Evolutionary conservation across 2,329 filamentous ascomycete genomes (phyloP), one percentile per base, ranked within the genome.

Genomic region (Fusarium foetens): DNA sequence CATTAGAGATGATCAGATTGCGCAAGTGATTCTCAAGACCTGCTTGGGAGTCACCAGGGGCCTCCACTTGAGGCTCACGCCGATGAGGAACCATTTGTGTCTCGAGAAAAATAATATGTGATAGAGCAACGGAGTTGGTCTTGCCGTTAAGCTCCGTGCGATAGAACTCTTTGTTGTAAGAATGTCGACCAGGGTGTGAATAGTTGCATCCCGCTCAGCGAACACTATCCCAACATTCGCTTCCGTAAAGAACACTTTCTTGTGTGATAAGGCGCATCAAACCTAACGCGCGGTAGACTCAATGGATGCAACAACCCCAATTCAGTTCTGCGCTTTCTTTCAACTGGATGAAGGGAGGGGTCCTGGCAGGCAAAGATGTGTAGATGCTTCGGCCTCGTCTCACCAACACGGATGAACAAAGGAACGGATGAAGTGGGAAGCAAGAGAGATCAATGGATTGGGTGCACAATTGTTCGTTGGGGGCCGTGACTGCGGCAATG

Each of bases 21-120:
- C 89, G 86, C 42, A 92, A 80, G 58, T 86, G 88, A 54, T 87
- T 84, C 76, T 92, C 90, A 12, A 91, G 81, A 42, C 69, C 82
- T 10, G 70, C 35, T 21, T 70, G 41, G 21, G 52, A 52, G 46
- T 38, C 48, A 27, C 39, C 52, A 33, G 71, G 39, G 25, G 52
- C 61, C 23, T 54, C 58, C 13, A 46, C 43, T 33, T 45, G 23
- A 55, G 66, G 42, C 8, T 52, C 71, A 13, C 46, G 58, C 25
- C 42, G 43, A 53, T 71, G 61, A 35, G 71, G 52, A 35, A 49
- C 46, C 71, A 73, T 73, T 12, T 27, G 25, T 48, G 45, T 36
- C 31, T 27, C 14, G 33, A 38, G 8, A 54, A 31, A 46, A 31
- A 29, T 8, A 33, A 6, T 23, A n/a, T 9, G 12, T 21, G 35